Evolutionary conservation across 257 asterid species (phyloP), one percentile per base, ranked within the genome.

Genomic region (Eucommia ulmoides): DNA sequence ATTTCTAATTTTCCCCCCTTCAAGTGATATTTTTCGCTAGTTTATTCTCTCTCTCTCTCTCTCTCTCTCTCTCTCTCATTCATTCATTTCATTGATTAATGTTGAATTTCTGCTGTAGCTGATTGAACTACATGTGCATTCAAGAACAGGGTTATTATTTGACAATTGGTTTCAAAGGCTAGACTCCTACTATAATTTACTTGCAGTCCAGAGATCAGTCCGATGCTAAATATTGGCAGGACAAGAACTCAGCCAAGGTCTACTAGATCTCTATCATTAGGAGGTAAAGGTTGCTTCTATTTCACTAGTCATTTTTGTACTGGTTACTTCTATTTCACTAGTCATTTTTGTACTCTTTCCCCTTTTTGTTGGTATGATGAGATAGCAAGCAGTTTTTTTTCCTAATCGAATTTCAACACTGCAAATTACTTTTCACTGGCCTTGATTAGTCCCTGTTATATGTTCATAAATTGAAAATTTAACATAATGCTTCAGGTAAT

Each of bases 201-300:
- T 42, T 55, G n/a, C 42, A 51, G 47, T 61, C 41, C 52, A 45
- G 49, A 38, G 49, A 23, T 64, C 58, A 59, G 24, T 29, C 67
- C 56, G 41, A 80, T 81, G 92, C 71, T 72, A 75, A 65, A 70
- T 65, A 63, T 81, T 55, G 74, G 72, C 56, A 60, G 83, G 65
- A 54, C 77, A 54, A 69, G 92, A 65, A 65, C 71, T 72, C 91
- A 74, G 70, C 76, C 65, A 66, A 73, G 92, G 76, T 42, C 79
- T 20, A 69, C 26, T 58, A 72, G 92, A 72, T 65, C 86, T 42
- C 24, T 67, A 78, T 65, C 92, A 41, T 61, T 77, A 64, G 94
- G 88, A 75, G 91, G 94, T 83, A 49, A 51, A 68, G 16, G 19
- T 55, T 47, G 42, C 38, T 33, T 60, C 35, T 50, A 10, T 42